phyloP scores from a whole-genome alignment of 345 rosid species.

The Ceriops tagal region DNA sequence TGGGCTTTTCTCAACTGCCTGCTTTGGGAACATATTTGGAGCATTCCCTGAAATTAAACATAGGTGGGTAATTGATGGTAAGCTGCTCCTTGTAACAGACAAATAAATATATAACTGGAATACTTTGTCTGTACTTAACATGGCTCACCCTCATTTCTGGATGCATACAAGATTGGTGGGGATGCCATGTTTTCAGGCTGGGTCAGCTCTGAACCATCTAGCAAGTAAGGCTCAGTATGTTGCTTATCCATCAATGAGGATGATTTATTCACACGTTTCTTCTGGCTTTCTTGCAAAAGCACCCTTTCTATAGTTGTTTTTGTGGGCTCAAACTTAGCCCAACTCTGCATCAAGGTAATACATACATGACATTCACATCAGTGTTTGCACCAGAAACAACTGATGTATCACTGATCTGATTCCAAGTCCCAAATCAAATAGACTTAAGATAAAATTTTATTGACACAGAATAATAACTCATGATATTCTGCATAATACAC shows the following conservation, averaged over 20 bases:
- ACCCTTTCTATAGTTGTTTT: conserved; percentile 91
- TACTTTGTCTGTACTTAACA: conserved; percentile 12
- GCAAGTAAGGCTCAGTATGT: conserved; percentile 23
- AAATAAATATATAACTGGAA: conserved; percentile 6
- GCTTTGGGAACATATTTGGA: conserved; percentile 32
- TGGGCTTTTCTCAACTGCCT: conserved; percentile 38
- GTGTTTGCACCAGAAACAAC: too few relatives aligned
- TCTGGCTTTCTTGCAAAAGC: conserved; percentile 57
- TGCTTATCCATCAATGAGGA: conserved; percentile 37
- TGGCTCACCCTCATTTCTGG: conserved; percentile 51
- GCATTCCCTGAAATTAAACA: conserved; percentile 37
- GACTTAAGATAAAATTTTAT: too few relatives aligned
- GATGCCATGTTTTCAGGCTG: conserved; percentile 37
- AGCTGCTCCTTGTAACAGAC: conserved; percentile 10
- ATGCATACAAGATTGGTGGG: conserved; percentile 35
- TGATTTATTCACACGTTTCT: conserved; percentile 37
- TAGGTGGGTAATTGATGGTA: conserved; percentile 18
- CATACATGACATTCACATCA: neutral
- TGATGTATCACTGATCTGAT: too few relatives aligned
- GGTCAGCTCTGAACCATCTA: conserved; percentile 34
- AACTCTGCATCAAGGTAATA: conserved; percentile 49
- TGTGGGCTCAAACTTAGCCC: conserved; percentile 84
- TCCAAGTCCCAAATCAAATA: too few relatives aligned
- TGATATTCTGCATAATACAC: too few relatives aligned
- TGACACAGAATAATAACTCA: too few relatives aligned